Evolutionary conservation across 73 alveolate species (phyloP), one percentile per base, ranked within the genome.

Genomic region (Paramecium caudatum): DNA sequence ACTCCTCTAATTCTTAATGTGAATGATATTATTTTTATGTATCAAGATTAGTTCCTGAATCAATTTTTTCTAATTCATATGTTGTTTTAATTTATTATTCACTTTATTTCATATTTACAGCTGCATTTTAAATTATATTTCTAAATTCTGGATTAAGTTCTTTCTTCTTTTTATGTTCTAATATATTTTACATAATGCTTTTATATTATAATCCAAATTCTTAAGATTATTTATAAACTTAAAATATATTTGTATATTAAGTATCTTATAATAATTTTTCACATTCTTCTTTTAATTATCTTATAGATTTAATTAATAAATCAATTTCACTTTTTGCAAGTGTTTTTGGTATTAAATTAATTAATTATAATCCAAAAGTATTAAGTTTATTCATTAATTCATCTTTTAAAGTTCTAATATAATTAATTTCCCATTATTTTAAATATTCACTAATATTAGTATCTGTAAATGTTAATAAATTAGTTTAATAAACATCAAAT

Each of bases 401-500:
- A 74, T 74, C 88, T 43, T 47, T 74, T 7, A 12, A 12, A 9
- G 17, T 4, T 37, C 15, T 74, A 2, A 74, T 74, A 21, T 37
- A 41, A 13, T 43, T 21, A 4, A 41, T 16, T 17, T 74, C 88
- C 88, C 88, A 74, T 19, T 9, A 4, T 25, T 41, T 45, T 15
- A 74, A 45, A 41, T 36, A 9, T 17, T 74, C 88, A 27, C 1
- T 8, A 0, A 74, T 16, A 12, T 41, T 36, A 41, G 2, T 45
- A 74, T 74, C 88, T 0, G 23, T n/a, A 12, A 39, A 74, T 19
- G 36, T 74, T 25, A 74, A 74, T 3, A 74, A 41, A 3, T 63
- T 74, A n/a, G 88, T 74, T 41, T 36, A 43, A 74, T 74, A 74
- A 1, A 74, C 69, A 37, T 74, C 88, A 43, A 74, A 74, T 12